A percentile compares a stretch with the other conserved stretches of the same genome.
phyloP scores from a whole-genome alignment of 2,329 filamentous ascomycete species.

The Fragosphaeria purpurea region DNA sequence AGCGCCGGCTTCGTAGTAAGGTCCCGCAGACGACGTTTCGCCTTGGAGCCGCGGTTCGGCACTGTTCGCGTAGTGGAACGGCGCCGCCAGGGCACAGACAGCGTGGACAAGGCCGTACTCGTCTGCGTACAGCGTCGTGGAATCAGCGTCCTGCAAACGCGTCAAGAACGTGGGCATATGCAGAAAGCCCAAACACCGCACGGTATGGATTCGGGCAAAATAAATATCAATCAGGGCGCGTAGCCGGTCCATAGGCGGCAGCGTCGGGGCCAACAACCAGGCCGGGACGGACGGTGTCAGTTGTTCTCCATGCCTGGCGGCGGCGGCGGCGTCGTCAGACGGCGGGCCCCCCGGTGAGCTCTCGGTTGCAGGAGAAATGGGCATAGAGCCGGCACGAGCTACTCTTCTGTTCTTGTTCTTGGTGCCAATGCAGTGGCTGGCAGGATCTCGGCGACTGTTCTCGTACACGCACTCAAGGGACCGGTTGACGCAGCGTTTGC shows the following conservation, averaged over 20 bases:
- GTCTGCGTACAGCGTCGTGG: not conserved
- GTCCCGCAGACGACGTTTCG: not conserved
- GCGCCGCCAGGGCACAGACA: conserved; percentile 9
- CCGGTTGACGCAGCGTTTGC: conserved; percentile 1
- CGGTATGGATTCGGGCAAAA: conserved; percentile 14
- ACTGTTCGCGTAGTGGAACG: conserved; percentile 4
- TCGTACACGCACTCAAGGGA: conserved; percentile 6
- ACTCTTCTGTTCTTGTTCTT: too few relatives aligned
- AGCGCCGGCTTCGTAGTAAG: conserved; percentile 4
- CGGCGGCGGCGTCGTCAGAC: not conserved
- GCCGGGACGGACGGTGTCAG: not conserved
- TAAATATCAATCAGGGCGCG: conserved; percentile 12
- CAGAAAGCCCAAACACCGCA: conserved; percentile 16
- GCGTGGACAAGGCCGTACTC: conserved; percentile 7
- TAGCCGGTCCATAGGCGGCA: conserved; percentile 6
- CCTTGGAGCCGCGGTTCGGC: not conserved
- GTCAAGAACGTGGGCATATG: conserved; percentile 15
- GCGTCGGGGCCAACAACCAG: conserved; percentile 1
- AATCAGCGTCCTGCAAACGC: conserved; percentile 8
- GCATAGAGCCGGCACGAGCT: too few relatives aligned
- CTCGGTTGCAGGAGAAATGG: too few relatives aligned
- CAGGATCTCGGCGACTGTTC: not conserved
- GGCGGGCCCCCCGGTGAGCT: too few relatives aligned
- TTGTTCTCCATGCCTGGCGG: not conserved
- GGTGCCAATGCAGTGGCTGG: not conserved